A percentile compares a stretch with the other conserved stretches of the same genome.
These are phyloP conservation scores for Alternaria triticina DNA, from an alignment of 2,329 filamentous ascomycete species.

Conservation along the genomic window DNA sequence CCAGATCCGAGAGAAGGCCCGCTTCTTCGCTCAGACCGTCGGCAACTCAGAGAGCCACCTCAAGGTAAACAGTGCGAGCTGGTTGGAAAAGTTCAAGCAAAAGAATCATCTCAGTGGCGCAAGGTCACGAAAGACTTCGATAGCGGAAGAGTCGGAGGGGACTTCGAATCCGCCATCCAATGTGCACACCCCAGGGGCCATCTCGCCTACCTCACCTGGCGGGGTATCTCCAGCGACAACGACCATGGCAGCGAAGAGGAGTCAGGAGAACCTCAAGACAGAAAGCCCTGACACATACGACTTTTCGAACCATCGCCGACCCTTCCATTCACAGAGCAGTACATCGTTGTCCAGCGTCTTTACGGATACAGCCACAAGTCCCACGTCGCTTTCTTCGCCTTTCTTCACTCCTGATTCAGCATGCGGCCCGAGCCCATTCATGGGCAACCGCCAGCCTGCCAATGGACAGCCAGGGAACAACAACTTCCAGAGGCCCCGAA, in stretches of 20 bases:
- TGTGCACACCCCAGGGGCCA: conserved; percentile 67
- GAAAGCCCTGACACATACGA: conserved; percentile 66
- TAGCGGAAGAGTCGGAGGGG: conserved; percentile 72
- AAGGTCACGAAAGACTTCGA: conserved; percentile 61
- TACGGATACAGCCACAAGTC: conserved; percentile 72
- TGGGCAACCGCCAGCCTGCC: conserved; percentile 57
- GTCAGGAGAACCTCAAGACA: conserved; percentile 70
- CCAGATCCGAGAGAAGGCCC: conserved; percentile 84
- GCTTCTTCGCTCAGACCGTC: conserved; percentile 77
- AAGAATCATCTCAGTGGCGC: conserved; percentile 72
- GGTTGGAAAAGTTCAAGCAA: conserved; percentile 95
- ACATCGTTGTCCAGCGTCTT: conserved; percentile 72
- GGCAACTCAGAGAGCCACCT: conserved; percentile 74
- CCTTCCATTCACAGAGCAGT: conserved; percentile 69
- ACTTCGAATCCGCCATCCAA: conserved; percentile 63
- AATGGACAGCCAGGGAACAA: conserved; percentile 56
- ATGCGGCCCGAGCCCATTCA: conserved; percentile 66
- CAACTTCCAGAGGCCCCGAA: conserved; percentile 77
- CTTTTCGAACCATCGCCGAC: conserved; percentile 66
- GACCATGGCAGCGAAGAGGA: conserved; percentile 66
- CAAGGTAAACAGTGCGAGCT: conserved; percentile 74
- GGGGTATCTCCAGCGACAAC: conserved; percentile 73
- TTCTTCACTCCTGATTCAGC: conserved; percentile 81
- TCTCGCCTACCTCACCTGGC: conserved; percentile 76
- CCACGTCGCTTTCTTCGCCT: conserved; percentile 73